These are phyloP conservation scores for Candida xiaguanensis DNA, from an alignment of 805 yeast species.

Conservation along the genomic window DNA sequence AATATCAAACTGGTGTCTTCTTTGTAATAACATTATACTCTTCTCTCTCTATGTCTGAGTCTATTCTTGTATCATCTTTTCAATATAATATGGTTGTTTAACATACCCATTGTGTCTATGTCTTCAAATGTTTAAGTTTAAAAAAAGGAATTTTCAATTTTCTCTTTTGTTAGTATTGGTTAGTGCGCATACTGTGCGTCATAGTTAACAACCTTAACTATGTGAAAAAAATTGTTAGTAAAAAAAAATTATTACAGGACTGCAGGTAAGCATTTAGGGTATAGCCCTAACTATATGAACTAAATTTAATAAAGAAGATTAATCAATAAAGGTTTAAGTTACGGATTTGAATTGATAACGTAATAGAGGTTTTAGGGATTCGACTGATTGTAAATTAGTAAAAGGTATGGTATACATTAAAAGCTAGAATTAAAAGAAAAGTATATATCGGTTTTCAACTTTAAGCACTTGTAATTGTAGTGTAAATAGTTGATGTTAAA, in stretches of 20 bases:
- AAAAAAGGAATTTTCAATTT: constrained; percentile 3
- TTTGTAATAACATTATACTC: too few relatives aligned
- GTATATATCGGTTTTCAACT: neutral
- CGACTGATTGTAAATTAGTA: too few relatives aligned
- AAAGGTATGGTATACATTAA: constrained; percentile 1
- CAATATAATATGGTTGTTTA: neutral
- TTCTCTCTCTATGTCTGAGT: neutral
- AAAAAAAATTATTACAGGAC: constrained; percentile 1
- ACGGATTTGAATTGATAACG: too few relatives aligned
- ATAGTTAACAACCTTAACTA: neutral
- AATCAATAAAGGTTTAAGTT: too few relatives aligned
- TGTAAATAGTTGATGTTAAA: constrained; percentile 31
- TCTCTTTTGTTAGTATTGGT: constrained; percentile 3
- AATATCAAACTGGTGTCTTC: too few relatives aligned
- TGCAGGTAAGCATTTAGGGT: neutral
- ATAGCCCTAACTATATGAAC: constrained; percentile 1
- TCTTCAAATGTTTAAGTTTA: neutral
- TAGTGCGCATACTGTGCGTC: constrained; percentile 2
- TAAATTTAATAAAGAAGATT: too few relatives aligned
- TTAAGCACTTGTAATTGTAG: constrained; percentile 26
- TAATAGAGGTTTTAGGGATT: too few relatives aligned
- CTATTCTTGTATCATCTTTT: neutral
- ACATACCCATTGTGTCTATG: constrained; percentile 10
- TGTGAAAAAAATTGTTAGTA: neutral
- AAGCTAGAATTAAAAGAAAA: neutral